Base-by-base conservation (phyloP, 73 alveolate species). In the Paramecium pentaurelia region DNA sequence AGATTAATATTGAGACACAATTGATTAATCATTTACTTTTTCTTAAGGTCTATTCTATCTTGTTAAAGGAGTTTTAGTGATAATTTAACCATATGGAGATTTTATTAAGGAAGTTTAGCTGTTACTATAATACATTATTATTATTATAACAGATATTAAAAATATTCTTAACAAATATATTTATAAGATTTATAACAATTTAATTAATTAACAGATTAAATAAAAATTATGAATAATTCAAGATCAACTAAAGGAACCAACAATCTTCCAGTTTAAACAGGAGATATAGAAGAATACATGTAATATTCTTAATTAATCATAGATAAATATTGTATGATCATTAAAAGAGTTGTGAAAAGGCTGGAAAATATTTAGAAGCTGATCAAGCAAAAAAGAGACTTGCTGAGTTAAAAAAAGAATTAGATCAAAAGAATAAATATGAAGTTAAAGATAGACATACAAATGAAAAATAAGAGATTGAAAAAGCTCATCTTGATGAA, bases 401-500 rank as follows among this genome's bases (percentile, higher is more conserved):
- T 11, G 88, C 49, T 16, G 94, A 89, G 58, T 71, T 89, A 25
- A 89, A 89, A 45, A 83, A 71, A 27, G 88, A 89, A 44, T 73
- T 89, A 34, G 91, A 71, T 25, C 28, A 51, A 25, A 89, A 89
- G 22, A 89, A 83, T 47, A 89, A 89, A 83, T 84, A 64, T n/a
- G 94, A 89, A 28, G 92, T 89, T n/a, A 89, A 89, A 58, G 71
- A 89, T 20, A 89, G 94, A 71, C 94, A 89, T 49, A 20, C 58
- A 1, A 45, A 40, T 32, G 94, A 89, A 64, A 89, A 71, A 54
- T 47, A 42, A 14, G 94, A 83, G 44, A 83, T 89, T 8, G 94
- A 89, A 38, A 89, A 71, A 14, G 94, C 94, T 28, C 94, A 89
- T 89, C 92, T 89, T 42, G 94, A 89, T 71, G 94, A 89, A 22